Evolutionary conservation across 164 flowering plant species (phyloP).

Genomic region (Macadamia tetraphylla): DNA sequence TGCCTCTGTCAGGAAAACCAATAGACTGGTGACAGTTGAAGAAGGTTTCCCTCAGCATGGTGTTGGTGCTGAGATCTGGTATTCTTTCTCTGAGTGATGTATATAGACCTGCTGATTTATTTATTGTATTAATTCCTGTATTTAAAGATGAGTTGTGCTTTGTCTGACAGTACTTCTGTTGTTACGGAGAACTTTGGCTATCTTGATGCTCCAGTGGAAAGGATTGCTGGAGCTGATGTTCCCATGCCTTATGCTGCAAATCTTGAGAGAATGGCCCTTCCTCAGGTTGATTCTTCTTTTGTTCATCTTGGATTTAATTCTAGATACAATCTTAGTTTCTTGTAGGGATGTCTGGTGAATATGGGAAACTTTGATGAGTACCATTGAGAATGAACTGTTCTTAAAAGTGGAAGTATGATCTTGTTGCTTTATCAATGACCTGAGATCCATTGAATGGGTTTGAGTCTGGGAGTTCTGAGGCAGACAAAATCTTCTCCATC

Average conservation of each 20-base stretch:
- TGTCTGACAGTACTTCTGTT: conserved; percentile 58
- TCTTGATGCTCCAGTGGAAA: conserved; percentile 94
- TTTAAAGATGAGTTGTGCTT: neutral
- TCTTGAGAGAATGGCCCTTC: conserved; percentile 83
- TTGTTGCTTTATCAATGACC: no score
- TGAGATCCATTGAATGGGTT: no score
- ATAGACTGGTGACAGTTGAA: conserved; percentile 84
- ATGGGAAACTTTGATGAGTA: neutral
- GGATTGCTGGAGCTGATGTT: conserved; percentile 84
- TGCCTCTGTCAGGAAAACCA: conserved; percentile 90
- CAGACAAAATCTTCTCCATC: no score
- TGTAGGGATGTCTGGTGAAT: neutral
- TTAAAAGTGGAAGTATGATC: no score
- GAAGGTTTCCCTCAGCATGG: conserved; percentile 99
- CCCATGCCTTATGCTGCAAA: conserved; percentile 97
- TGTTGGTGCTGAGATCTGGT: conserved; percentile 98
- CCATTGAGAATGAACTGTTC: no score
- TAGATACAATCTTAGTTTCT: neutral
- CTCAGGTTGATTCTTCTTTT: conserved; percentile 52
- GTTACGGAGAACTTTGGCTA: conserved; percentile 88
- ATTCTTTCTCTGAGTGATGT: conserved; percentile 7
- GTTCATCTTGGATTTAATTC: neutral
- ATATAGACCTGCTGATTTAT: neutral
- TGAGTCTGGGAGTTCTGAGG: no score
- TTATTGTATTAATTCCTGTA: neutral